phyloP scores from a whole-genome alignment of 768 basidiomycete species.

The Candolleomyces efflorescens region DNA sequence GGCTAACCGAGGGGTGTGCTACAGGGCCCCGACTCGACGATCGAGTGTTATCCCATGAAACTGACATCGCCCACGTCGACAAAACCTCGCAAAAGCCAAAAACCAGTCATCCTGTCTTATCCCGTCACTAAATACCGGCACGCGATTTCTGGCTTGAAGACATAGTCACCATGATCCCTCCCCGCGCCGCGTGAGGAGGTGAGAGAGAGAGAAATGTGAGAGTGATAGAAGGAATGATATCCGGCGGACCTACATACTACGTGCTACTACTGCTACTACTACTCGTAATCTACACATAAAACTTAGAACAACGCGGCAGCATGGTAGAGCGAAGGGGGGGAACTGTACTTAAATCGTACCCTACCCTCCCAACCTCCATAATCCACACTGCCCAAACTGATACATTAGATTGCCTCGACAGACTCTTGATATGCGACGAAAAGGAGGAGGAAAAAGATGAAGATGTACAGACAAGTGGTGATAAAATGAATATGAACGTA shows the following conservation, averaged over 20 bases:
- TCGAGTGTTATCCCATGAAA: not conserved
- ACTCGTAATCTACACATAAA: too few species aligned
- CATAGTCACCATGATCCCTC: too few species aligned
- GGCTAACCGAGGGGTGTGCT: not conserved
- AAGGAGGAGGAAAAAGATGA: not conserved
- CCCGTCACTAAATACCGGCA: constrained; percentile 5
- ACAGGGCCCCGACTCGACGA: not conserved
- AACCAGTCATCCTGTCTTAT: constrained; percentile 1
- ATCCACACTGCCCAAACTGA: not conserved
- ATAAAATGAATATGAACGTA: not conserved
- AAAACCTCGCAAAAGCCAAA: not conserved
- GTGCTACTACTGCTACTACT: too few species aligned
- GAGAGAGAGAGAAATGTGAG: too few species aligned
- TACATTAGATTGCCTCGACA: not conserved
- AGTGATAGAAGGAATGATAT: too few species aligned
- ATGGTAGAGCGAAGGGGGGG: too few species aligned
- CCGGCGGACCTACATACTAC: too few species aligned
- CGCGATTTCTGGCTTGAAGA: not conserved
- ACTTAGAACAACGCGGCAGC: too few species aligned
- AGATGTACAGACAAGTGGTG: not conserved
- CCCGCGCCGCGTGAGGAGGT: too few species aligned
- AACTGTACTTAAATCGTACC: not conserved
- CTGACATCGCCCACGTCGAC: too few species aligned
- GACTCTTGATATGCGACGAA: too few species aligned
- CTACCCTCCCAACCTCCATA: not conserved